Base-by-base conservation (phyloP, 352 stramenopile genomes). In the Pythium aristosporum region DNA sequence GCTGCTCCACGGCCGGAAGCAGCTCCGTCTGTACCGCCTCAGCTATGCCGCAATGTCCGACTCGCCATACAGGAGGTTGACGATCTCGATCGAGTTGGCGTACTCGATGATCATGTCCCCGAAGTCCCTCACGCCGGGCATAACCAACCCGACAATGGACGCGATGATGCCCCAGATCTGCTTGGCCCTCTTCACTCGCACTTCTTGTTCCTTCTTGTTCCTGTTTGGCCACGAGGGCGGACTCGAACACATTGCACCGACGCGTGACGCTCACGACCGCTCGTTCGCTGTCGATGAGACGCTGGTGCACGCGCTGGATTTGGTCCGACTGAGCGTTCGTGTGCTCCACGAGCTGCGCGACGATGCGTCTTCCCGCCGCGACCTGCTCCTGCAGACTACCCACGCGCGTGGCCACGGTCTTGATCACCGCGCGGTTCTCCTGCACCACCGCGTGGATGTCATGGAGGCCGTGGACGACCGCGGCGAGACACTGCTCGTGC, bases 101-200 rank as follows among this genome's bases (percentile, higher is more conserved):
- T n/a, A 61, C 37, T 71, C 64, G 16, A 72, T 57, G 13, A 71
- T 48, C 28, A 51, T 58, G 51, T 72, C 56, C 10, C 59, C 63
- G 12, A 66, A 48, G 30, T 75, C 50, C 30, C 69, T 72, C n/a
- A 75, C 44, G 13, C 56, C 49, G 0, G 63, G 68, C 8, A 72
- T 67, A 5, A 63, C 58, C 32, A 72, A 68, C 2, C 64, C 63
- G 16, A 50, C 50, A 2, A 67, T 46, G 1, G 59, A 63, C 15
- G 64, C 60, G 15, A 75, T 49, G 10, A 69, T 28, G 0, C 68
- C 59, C 25, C 59, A 68, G 30, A 67, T 53, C 63, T 61, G 67
- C 51, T 72, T 71, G 43, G 57, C 49, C 39, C 50, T 63, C 39
- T 63, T 63, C 25, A 6, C 5, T 30, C 34, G 34, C 34, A 2